Percentiles rank a stretch among this genome's conserved stretches.
phyloP scores from a whole-genome alignment of 2,329 filamentous ascomycete genomes.

The Ophiocordyceps unilateralis region DNA sequence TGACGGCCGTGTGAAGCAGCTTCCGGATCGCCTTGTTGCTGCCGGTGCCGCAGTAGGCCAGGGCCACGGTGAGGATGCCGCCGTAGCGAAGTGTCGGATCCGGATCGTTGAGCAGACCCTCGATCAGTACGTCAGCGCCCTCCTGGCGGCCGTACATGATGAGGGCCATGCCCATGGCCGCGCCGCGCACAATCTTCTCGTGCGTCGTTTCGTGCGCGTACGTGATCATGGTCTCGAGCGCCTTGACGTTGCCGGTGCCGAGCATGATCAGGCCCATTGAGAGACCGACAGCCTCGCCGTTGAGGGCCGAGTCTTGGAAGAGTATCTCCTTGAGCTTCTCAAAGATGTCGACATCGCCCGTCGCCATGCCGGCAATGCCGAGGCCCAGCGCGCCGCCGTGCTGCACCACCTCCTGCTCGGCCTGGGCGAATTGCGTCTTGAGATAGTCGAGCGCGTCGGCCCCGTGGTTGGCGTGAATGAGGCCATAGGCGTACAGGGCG shows the following conservation, averaged over 20 bases:
- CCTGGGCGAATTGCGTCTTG: constrained; percentile 54
- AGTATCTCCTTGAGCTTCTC: constrained; percentile 79
- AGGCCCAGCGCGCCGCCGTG: constrained; percentile 90
- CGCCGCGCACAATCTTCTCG: constrained; percentile 94
- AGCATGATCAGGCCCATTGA: constrained; percentile 98
- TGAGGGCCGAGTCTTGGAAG: constrained; percentile 87
- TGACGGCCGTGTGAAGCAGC: constrained; percentile 87
- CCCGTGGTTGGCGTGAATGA: constrained; percentile 96
- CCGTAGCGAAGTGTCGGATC: constrained; percentile 90
- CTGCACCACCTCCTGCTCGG: constrained; percentile 84
- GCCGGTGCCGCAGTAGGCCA: constrained; percentile 92
- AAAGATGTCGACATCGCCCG: constrained; percentile 77
- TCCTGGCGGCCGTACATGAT: constrained; percentile 98
- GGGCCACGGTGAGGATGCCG: constrained; percentile 94
- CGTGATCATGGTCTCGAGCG: constrained; percentile 89
- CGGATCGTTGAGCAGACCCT: constrained; percentile 80
- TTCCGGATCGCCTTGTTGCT: constrained; percentile 98
- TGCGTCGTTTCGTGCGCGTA: constrained; percentile 97
- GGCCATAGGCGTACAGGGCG: constrained; percentile 82
- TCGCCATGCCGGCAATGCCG: constrained; percentile 95
- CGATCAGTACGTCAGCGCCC: constrained; percentile 84
- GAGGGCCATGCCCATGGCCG: constrained; percentile 89
- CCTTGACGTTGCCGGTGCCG: constrained; percentile 88
- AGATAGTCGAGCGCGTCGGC: constrained; percentile 75
- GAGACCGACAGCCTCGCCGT: constrained; percentile 89